Evolutionary conservation across 768 basidiomycete genomes (phyloP).

Genomic region (Xerocomellus intermedius): DNA sequence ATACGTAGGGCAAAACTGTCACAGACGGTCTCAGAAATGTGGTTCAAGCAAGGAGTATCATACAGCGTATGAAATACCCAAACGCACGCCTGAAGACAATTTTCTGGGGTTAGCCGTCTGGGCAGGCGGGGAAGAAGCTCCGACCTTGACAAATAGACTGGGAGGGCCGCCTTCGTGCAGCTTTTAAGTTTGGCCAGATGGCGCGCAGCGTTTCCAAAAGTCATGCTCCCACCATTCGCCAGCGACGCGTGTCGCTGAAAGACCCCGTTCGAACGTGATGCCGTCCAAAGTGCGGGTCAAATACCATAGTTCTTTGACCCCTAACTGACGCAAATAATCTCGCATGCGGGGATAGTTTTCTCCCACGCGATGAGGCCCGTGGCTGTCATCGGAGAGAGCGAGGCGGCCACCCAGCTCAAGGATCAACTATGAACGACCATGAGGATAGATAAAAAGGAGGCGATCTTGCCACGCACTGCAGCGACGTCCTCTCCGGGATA

Average conservation of each 20-base stretch:
- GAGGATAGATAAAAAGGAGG: slow-evolving; percentile 6
- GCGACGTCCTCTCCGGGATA: slow-evolving; percentile 84
- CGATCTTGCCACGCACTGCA: slow-evolving; percentile 47
- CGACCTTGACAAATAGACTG: slow-evolving; percentile 21
- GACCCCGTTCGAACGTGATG: slow-evolving; percentile 30
- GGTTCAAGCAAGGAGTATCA: background rate
- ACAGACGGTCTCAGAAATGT: slow-evolving; percentile 6
- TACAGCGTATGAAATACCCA: slow-evolving; percentile 19
- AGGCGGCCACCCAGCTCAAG: slow-evolving; percentile 67
- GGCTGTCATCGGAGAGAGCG: slow-evolving; percentile 93
- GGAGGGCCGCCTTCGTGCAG: slow-evolving; percentile 6
- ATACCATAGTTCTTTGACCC: slow-evolving; percentile 66
- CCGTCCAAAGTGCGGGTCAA: slow-evolving; percentile 39
- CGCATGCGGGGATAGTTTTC: slow-evolving; percentile 72
- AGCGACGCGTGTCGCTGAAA: slow-evolving; percentile 43
- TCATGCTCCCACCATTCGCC: slow-evolving; percentile 57
- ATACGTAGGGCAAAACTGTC: background rate
- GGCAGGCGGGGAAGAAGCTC: slow-evolving; percentile 18
- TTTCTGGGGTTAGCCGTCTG: slow-evolving; percentile 12
- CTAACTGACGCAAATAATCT: slow-evolving; percentile 61
- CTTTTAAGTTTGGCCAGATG: slow-evolving; percentile 16
- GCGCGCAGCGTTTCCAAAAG: slow-evolving; percentile 48
- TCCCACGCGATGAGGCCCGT: slow-evolving; percentile 85
- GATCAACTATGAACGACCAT: slow-evolving; percentile 55
- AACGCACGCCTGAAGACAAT: slow-evolving; percentile 10